Evolutionary conservation across 1,284 basidiomycete species (phyloP).

Genomic region (Thelephora terrestris): DNA sequence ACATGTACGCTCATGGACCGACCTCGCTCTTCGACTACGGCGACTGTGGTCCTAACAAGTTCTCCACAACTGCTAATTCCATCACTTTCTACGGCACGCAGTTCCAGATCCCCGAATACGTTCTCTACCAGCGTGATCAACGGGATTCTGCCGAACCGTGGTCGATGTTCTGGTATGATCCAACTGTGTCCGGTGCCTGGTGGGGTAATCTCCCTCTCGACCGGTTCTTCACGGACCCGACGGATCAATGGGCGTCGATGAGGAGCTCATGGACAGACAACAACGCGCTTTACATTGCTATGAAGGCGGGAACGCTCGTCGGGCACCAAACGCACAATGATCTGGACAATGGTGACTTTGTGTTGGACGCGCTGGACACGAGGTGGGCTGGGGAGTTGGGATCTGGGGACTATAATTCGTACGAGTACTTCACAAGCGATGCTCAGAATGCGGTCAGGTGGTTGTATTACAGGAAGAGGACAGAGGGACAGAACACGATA

Average conservation of each 20-base stretch:
- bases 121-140: constrained; percentile 90
- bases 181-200: constrained; percentile 75
- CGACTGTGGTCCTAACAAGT: constrained; percentile 96
- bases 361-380: constrained; percentile 88
- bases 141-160: constrained; percentile 84
- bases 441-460: constrained; percentile 63
- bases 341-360: constrained; percentile 89
- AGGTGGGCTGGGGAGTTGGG: constrained; percentile 97
- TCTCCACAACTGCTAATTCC: constrained; percentile 68
- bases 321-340: constrained; percentile 91
- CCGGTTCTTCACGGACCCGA: constrained; percentile 60
- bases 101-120: constrained; percentile 64
- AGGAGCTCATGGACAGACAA: constrained; percentile 88
- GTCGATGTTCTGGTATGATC: constrained; percentile 98
- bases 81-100: constrained; percentile 64
- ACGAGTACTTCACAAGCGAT: constrained; percentile 65
- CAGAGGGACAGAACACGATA: constrained; percentile 95
- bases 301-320: constrained; percentile 75
- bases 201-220: constrained; percentile 86
- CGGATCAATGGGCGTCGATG: constrained; percentile 85
- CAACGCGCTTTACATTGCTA: constrained; percentile 75
- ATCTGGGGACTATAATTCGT: constrained; percentile 73
- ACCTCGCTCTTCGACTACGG: constrained; percentile 89
- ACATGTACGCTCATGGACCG: constrained; percentile 83
- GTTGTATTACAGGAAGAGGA: constrained; percentile 93